phyloP scores from a whole-genome alignment of 306 rosid genomes.

The Gastrolobium villosum region DNA sequence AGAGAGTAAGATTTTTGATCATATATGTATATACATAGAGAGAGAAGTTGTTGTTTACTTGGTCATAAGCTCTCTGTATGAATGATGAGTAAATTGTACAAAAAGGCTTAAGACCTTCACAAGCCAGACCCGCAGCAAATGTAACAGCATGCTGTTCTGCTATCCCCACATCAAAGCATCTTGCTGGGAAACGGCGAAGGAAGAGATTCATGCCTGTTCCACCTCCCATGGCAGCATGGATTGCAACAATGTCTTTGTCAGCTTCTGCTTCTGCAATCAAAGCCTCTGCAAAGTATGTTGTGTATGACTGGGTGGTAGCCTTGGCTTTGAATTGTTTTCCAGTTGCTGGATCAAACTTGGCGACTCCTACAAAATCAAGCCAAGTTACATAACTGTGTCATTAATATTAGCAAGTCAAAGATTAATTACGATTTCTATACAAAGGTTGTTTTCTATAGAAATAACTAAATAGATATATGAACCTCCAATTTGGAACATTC shows the following conservation, averaged over 20 bases:
- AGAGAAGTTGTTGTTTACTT: slow-evolving; percentile 56
- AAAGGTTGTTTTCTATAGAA: background rate
- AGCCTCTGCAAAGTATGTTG: slow-evolving; percentile 90
- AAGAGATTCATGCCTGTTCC: slow-evolving; percentile 94
- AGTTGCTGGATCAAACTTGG: slow-evolving; percentile 89
- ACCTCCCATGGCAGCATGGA: slow-evolving; percentile 99
- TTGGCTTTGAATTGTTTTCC: slow-evolving; percentile 81
- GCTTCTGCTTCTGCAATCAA: slow-evolving; percentile 91
- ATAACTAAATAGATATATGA: slow-evolving; percentile 13
- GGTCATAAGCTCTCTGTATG: slow-evolving; percentile 95
- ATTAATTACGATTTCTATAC: background rate
- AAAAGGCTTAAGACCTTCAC: slow-evolving; percentile 91
- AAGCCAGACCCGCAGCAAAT: slow-evolving; percentile 94
- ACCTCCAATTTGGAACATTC: slow-evolving; percentile 1
- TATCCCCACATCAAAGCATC: slow-evolving; percentile 96
- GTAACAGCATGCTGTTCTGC: slow-evolving; percentile 99
- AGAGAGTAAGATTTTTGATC: too few species aligned
- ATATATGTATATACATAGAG: background rate
- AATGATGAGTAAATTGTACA: slow-evolving; percentile 92
- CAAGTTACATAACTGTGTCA: slow-evolving; percentile 6
- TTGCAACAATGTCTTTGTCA: slow-evolving; percentile 80
- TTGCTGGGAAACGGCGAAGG: slow-evolving; percentile 82
- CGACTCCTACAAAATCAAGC: slow-evolving; percentile 69
- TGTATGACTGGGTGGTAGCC: slow-evolving; percentile 70
- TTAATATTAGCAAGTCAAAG: slow-evolving; percentile 1